Evolutionary conservation across 768 basidiomycete genomes (phyloP), one percentile per base, ranked within the genome.

Genomic region (Lactarius sp.): DNA sequence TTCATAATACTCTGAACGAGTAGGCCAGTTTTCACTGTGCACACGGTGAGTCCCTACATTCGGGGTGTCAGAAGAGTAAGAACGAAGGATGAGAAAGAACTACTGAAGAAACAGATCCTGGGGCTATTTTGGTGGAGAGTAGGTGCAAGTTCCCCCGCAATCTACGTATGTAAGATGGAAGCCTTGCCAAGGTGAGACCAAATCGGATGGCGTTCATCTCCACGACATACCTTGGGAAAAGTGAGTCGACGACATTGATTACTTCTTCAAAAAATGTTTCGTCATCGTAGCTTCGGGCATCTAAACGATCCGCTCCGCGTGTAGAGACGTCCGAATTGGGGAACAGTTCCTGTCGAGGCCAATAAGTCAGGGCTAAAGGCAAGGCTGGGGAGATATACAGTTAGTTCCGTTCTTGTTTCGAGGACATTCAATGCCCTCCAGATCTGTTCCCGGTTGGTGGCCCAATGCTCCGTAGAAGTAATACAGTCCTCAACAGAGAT

Each of bases 401-500:
- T 46, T 3, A 66, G 34, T 14, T 64, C 47, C 39, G 5, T 20
- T 13, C 1, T 44, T 20, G 62, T 66, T 46, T 64, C 61, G 18
- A 66, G 57, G 31, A 8, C 22, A 36, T 44, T 20, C 39, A 66
- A 44, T 6, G 53, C 27, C 1, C 1, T 6, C 55, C 65, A 63
- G 8, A 66, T 39, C 20, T 52, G 27, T 18, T 64, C 49, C n/a
- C 65, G 62, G 47, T 66, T 66, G n/a, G 49, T 34, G 7, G 42
- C 65, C 65, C 65, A 66, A 53, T 9, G 37, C 8, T 64, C 61
- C 1, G 57, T 22, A 31, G 57, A 58, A 20, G 18, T 6, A 4
- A 66, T 55, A 9, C 62, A 59, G 13, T 64, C 57, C 3, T 64
- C 62, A 12, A 66, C 46, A 12, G 62, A 34, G 27, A 5, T 39